phyloP scores from a whole-genome alignment of 1,139 yeast genomes.

The Geotrichum siamense region DNA sequence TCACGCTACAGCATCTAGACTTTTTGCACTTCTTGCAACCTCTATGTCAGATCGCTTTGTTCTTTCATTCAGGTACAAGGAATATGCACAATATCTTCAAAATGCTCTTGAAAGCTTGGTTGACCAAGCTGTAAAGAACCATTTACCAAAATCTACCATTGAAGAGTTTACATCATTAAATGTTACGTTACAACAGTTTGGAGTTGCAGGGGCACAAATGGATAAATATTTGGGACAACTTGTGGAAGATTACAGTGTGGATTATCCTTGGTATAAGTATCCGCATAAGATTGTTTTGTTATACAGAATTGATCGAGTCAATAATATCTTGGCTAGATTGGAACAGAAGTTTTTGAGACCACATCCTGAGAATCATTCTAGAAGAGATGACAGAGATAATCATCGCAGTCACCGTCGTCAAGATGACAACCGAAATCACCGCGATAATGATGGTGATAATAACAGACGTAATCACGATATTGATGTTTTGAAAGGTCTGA shows the following conservation, averaged over 20 bases:
- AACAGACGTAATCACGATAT: background rate
- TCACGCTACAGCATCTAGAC: conserved; percentile 50
- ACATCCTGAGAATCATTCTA: background rate
- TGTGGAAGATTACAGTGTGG: conserved; percentile 26
- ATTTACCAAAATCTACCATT: background rate
- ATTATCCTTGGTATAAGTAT: conserved; percentile 32
- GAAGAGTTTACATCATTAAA: conserved; percentile 25
- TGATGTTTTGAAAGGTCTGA: no score
- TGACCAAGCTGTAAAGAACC: background rate
- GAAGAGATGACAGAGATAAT: background rate
- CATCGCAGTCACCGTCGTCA: background rate
- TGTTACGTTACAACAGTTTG: conserved; percentile 25
- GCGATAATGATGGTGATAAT: background rate
- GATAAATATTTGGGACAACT: conserved; percentile 31
- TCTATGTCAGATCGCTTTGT: conserved; percentile 44
- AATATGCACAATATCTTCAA: conserved; percentile 38
- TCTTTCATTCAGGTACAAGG: conserved; percentile 38
- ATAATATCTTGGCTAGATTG: conserved; percentile 30
- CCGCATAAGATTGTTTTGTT: conserved; percentile 29
- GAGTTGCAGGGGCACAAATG: conserved; percentile 23
- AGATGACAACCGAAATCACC: background rate
- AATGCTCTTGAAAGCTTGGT: conserved; percentile 14
- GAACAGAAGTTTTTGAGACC: conserved; percentile 52
- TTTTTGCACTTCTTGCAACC: conserved; percentile 44
- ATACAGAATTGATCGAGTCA: conserved; percentile 31